These are phyloP conservation scores for Serendipita sp. DNA, from an alignment of 768 basidiomycete species.

Conservation along the genomic window DNA sequence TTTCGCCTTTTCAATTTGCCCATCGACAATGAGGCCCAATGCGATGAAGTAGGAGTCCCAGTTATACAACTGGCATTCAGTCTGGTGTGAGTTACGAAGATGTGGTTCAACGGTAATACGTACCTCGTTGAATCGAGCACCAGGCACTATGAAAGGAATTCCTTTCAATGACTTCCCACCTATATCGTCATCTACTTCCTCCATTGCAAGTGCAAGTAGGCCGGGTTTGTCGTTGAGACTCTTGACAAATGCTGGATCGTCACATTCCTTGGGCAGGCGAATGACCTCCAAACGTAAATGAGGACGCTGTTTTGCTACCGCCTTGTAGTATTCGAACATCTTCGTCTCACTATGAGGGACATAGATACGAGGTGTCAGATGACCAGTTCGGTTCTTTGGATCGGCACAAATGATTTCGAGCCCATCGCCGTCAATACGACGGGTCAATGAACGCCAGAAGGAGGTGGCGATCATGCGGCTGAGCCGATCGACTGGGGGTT, in stretches of 20 bases:
- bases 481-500: conserved; percentile 93
- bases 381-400: conserved; percentile 90
- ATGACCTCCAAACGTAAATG: conserved; percentile 89
- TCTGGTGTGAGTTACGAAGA: not conserved
- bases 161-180: conserved; percentile 77
- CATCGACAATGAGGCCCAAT: conserved; percentile 87
- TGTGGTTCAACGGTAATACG: conserved; percentile 15
- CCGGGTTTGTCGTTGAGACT: conserved; percentile 90
- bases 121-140: conserved; percentile 87
- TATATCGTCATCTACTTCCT: conserved; percentile 63
- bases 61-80: conserved; percentile 54
- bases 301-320: conserved; percentile 80
- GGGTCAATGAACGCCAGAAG: conserved; percentile 95
- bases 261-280: conserved; percentile 71
- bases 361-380: conserved; percentile 84
- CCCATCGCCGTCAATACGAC: conserved; percentile 93
- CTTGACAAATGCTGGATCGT: conserved; percentile 80
- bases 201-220: conserved; percentile 89
- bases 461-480: conserved; percentile 96
- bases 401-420: conserved; percentile 96
- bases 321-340: conserved; percentile 91
- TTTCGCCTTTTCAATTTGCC: conserved; percentile 85
- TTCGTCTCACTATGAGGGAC: conserved; percentile 84
- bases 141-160: conserved; percentile 94
- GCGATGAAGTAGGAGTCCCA: conserved; percentile 94